Conservation (phyloP, 2,329 filamentous ascomycete genomes). For the Stagonosporopsis tanaceti region DNA sequence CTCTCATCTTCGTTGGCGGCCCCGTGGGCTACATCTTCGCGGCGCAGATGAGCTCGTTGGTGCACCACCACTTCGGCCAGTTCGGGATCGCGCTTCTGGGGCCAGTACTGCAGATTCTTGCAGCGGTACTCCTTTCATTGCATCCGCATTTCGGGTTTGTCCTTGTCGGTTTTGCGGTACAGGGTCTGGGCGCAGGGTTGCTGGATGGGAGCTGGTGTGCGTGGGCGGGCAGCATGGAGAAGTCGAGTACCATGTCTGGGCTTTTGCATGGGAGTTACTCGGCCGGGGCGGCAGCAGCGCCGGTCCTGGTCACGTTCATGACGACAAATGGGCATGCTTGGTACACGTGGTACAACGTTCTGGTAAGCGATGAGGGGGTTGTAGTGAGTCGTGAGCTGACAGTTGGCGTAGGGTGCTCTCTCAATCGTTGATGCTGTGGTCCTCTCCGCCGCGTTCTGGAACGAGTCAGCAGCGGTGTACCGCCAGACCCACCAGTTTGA, state of each 20-base stretch:
- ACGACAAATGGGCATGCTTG: slow-evolving; percentile 37
- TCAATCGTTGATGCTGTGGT: slow-evolving; percentile 29
- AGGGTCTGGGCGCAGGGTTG: slow-evolving; percentile 52
- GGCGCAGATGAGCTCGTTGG: slow-evolving; percentile 49
- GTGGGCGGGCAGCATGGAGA: slow-evolving; percentile 53
- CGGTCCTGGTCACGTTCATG: slow-evolving; percentile 47
- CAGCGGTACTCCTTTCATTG: slow-evolving; percentile 36
- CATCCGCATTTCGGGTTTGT: slow-evolving; percentile 46
- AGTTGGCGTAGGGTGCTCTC: slow-evolving; percentile 19
- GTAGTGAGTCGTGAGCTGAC: neutral
- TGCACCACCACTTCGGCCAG: slow-evolving; percentile 55
- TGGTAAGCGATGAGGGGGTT: slow-evolving; percentile 39
- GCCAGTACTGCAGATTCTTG: slow-evolving; percentile 49
- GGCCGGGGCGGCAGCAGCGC: slow-evolving; percentile 50
- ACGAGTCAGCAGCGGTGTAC: slow-evolving; percentile 46
- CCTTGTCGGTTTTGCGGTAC: slow-evolving; percentile 42
- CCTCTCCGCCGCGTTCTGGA: slow-evolving; percentile 50
- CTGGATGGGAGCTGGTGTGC: slow-evolving; percentile 57
- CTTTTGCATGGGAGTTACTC: slow-evolving; percentile 54
- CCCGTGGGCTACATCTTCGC: slow-evolving; percentile 57
- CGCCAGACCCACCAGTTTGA: slow-evolving; percentile 32
- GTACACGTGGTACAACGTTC: slow-evolving; percentile 52
- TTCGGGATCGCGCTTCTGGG: slow-evolving; percentile 53
- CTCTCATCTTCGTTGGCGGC: slow-evolving; percentile 55
- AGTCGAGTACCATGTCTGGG: slow-evolving; percentile 52